Evolutionary conservation across 2,329 filamentous ascomycete species (phyloP).

Genomic region (Fusarium citri): DNA sequence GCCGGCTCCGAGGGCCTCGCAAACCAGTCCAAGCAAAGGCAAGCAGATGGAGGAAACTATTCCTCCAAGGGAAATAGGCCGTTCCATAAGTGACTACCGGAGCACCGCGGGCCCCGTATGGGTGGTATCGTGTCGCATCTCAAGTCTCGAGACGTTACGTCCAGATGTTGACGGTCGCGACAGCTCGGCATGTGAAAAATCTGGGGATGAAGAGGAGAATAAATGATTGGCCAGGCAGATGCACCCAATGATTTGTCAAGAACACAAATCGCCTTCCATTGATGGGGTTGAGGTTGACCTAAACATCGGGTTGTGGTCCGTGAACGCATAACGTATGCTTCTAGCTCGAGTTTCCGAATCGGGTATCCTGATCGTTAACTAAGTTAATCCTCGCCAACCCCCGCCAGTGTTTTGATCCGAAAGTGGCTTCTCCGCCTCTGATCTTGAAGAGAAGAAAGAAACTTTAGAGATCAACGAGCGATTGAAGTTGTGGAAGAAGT

Average conservation of each 20-base stretch:
- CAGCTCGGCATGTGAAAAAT: slow-evolving; percentile 28
- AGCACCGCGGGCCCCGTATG: slow-evolving; percentile 24
- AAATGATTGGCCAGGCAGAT: slow-evolving; percentile 9
- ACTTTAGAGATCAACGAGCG: background rate
- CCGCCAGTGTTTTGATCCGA: slow-evolving; percentile 7
- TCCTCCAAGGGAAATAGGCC: background rate
- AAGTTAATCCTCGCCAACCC: slow-evolving; percentile 4
- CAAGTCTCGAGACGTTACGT: background rate
- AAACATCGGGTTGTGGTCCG: background rate
- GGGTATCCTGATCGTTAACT: slow-evolving; percentile 38
- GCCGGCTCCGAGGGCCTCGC: slow-evolving; percentile 4
- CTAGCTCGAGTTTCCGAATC: slow-evolving; percentile 25
- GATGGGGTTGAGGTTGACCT: background rate
- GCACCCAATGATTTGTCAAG: background rate
- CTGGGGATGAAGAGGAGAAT: slow-evolving; percentile 8
- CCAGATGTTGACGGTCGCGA: slow-evolving; percentile 8
- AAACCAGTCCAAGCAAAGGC: background rate
- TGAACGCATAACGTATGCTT: background rate
- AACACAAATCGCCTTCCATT: background rate
- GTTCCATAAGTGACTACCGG: background rate
- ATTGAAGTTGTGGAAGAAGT: background rate
- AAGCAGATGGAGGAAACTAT: background rate
- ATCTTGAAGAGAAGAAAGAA: background rate
- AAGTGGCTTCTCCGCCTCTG: slow-evolving; percentile 3
- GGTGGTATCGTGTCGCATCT: background rate